Evolutionary conservation across 129 eudicot species (phyloP).

Genomic region (Flaveria trinervia): DNA sequence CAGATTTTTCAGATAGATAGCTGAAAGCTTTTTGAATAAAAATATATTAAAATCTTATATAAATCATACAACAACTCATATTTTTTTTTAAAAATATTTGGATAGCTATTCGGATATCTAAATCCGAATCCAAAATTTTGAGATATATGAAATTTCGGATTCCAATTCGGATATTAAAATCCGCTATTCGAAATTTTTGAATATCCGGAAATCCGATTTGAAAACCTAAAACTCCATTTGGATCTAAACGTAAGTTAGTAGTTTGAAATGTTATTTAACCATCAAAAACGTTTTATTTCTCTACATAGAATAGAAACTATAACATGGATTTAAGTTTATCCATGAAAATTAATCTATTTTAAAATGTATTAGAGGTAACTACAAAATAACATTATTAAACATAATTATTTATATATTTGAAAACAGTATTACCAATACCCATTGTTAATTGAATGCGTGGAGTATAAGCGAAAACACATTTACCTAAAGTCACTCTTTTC

Average conservation of each 20-base stretch:
- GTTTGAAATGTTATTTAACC: neutral
- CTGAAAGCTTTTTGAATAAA: too few species aligned
- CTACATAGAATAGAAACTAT: neutral
- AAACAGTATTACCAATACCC: constrained; percentile 7
- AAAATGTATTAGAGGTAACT: neutral
- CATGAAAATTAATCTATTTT: neutral
- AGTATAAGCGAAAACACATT: constrained; percentile 40
- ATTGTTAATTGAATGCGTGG: constrained; percentile 30
- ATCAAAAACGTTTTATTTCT: neutral
- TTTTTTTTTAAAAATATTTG: too few species aligned
- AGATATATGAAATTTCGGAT: too few species aligned
- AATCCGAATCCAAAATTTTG: too few species aligned
- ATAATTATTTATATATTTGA: neutral
- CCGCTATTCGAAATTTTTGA: too few species aligned
- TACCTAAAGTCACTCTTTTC: constrained; percentile 36
- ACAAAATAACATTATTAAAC: neutral
- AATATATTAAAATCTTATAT: too few species aligned
- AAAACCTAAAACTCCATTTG: neutral
- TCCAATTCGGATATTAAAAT: too few species aligned
- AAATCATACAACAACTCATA: too few species aligned
- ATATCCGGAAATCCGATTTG: too few species aligned
- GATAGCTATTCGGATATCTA: too few species aligned
- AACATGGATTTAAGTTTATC: neutral
- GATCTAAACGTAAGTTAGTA: neutral
- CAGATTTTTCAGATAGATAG: too few species aligned